A percentile compares a stretch with the other conserved stretches of the same genome.
phyloP scores from a whole-genome alignment of 345 rosid genomes.

The Cochlearia excelsa region DNA sequence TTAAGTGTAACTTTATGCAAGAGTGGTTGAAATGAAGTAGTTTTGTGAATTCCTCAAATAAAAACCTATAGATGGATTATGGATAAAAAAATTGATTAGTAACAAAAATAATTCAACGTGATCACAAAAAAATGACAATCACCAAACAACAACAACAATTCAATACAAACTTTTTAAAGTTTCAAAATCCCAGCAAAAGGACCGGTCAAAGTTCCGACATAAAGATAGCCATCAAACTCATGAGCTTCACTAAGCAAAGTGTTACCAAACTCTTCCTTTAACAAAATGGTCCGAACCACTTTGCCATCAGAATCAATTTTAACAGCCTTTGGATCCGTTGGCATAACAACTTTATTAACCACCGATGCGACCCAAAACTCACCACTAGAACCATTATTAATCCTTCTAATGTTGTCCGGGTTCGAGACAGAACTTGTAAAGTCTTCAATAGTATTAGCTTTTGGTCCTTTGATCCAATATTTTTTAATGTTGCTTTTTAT shows the following conservation, averaged over 20 bases:
- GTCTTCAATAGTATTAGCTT: conserved; percentile 31
- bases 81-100: too few relatives aligned
- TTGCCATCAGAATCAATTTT: conserved; percentile 30
- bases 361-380: conserved; percentile 38
- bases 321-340: conserved; percentile 31
- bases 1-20: too few relatives aligned
- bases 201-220: conserved; percentile 32
- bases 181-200: conserved; percentile 32
- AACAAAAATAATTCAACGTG: too few relatives aligned
- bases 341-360: conserved; percentile 22
- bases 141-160: conserved; percentile 1
- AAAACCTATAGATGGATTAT: too few relatives aligned
- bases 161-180: conserved; percentile 9
- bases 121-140: not conserved
- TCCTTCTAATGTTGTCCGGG: conserved; percentile 35
- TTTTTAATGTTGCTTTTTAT: conserved; percentile 35
- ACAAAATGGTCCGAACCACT: conserved; percentile 28
- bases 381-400: conserved; percentile 22
- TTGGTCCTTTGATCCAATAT: conserved; percentile 35
- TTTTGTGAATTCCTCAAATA: too few relatives aligned
- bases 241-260: conserved; percentile 37
- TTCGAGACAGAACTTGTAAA: conserved; percentile 28
- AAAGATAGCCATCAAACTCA: conserved; percentile 27
- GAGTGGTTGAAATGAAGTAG: too few relatives aligned
- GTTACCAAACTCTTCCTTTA: conserved; percentile 33